Base-by-base conservation (phyloP, 345 rosid species). In the Isatis tinctoria region DNA sequence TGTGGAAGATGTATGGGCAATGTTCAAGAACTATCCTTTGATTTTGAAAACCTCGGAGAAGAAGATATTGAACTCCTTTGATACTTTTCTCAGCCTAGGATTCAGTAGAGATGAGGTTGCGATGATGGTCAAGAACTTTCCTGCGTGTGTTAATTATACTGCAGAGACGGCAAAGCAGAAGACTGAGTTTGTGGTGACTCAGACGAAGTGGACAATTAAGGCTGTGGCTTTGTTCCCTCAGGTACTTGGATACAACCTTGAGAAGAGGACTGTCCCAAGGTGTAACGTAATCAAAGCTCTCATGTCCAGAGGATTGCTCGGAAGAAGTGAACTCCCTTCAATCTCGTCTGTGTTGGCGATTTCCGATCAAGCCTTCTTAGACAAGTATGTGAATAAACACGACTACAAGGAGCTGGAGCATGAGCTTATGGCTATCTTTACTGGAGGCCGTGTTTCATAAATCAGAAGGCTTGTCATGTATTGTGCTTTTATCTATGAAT, bases 201-300 rank as follows among this genome's bases (percentile, higher is more conserved):
- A 75, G 54, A 75, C 79, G 82, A 79, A 79, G 11, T 83, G 76
- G 72, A 26, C 66, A 28, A 6, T 81, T n/a, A 26, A 48, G 20
- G 39, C 20, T 6, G 2, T 82, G 49, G 61, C 44, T 40, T 18
- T 11, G 6, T 3, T 2, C 16, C 85, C 87, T 28, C 12, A 10
- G 2, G 51, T 59, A 14, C 8, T 81, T n/a, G 12, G 2, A 13
- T 60, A 4, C 8, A 83, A 76, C 59, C 2, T 83, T 71, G 70
- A 79, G 74, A 69, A 67, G 73, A 75, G 78, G 66, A 74, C 57
- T 20, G 16, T 83, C 0, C 86, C 86, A 1, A 77, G 79, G 76
- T 75, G 75, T 66, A 72, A 58, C 0, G 75, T 83, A 0, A 30
- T 67, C 28, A 43, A n/a, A 68, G 64, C 76, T 49, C 71, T 82